A percentile compares a stretch with the other conserved stretches of the same genome.
phyloP scores from a whole-genome alignment of 2,329 filamentous ascomycete genomes.

The Amesomyces nigricolor region DNA sequence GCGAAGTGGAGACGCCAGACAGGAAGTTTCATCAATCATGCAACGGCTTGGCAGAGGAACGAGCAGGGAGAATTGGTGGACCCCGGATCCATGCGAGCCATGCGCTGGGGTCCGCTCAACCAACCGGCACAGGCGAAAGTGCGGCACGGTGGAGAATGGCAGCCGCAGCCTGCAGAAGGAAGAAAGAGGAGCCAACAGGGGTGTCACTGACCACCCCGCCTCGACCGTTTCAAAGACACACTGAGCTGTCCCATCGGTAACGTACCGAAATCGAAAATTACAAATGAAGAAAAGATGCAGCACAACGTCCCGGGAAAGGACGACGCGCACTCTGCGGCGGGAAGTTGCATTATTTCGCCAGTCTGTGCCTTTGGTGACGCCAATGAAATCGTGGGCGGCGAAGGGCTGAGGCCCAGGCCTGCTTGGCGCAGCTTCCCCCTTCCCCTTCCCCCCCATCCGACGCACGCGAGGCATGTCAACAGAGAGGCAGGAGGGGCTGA shows the following conservation, averaged over 20 bases:
- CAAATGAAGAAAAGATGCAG: neutral
- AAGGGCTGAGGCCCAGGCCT: slow-evolving; percentile 1
- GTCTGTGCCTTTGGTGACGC: neutral
- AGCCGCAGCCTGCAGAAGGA: slow-evolving; percentile 1
- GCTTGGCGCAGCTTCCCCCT: slow-evolving; percentile 1
- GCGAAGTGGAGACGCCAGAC: slow-evolving; percentile 16
- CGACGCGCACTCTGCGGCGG: neutral
- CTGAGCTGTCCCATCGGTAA: no score
- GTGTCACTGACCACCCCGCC: slow-evolving; percentile 19
- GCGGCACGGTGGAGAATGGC: slow-evolving; percentile 5
- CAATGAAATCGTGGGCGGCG: neutral
- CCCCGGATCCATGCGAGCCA: slow-evolving; percentile 17
- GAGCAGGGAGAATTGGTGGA: neutral
- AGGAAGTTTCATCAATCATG: slow-evolving; percentile 13
- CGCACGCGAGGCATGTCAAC: neutral
- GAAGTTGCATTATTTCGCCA: neutral
- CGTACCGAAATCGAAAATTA: no score
- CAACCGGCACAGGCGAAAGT: slow-evolving; percentile 14
- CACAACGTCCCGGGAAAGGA: no score
- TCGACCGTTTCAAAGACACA: slow-evolving; percentile 1
- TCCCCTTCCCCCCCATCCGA: neutral
- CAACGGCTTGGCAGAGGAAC: slow-evolving; percentile 8
- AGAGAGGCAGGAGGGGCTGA: neutral
- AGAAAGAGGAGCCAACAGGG: neutral
- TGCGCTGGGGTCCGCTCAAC: slow-evolving; percentile 7